phyloP scores from a whole-genome alignment of 2,329 filamentous ascomycete genomes.

The Periconia digitata region DNA sequence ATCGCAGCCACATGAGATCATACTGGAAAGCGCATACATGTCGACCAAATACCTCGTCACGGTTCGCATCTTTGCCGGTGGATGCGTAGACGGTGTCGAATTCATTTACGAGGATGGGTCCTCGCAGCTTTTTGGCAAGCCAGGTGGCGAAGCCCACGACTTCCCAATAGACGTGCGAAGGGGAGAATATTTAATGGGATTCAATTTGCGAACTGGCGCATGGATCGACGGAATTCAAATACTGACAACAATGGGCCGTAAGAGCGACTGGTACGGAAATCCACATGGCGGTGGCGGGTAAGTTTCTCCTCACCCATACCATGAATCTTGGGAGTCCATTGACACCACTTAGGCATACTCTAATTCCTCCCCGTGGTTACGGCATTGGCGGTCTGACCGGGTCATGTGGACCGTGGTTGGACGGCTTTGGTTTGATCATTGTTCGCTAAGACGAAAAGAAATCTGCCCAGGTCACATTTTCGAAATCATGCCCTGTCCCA shows the following conservation, averaged over 20 bases:
- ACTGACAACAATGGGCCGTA: constrained; percentile 83
- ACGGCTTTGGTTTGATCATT: constrained; percentile 82
- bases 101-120: constrained; percentile 90
- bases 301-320: constrained; percentile 44
- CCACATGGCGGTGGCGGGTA: constrained; percentile 78
- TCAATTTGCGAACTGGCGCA: constrained; percentile 74
- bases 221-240: constrained; percentile 91
- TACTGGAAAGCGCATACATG: constrained; percentile 66
- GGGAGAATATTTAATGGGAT: constrained; percentile 86
- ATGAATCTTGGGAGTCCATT: constrained; percentile 14
- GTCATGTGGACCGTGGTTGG: constrained; percentile 77
- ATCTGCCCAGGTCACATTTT: neutral
- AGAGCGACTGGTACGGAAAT: constrained; percentile 84
- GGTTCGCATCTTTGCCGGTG: constrained; percentile 75
- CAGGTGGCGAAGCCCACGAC: constrained; percentile 68
- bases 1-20: constrained; percentile 68
- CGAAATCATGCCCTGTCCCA: neutral
- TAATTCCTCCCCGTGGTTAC: constrained; percentile 88
- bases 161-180: constrained; percentile 82
- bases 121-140: constrained; percentile 82
- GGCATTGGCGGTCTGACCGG: constrained; percentile 86
- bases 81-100: constrained; percentile 80
- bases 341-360: constrained; percentile 66
- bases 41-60: constrained; percentile 73
- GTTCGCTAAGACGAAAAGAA: constrained; percentile 54